Base-by-base conservation (phyloP, 2,329 filamentous ascomycete genomes). In the Penicillium digitatum region DNA sequence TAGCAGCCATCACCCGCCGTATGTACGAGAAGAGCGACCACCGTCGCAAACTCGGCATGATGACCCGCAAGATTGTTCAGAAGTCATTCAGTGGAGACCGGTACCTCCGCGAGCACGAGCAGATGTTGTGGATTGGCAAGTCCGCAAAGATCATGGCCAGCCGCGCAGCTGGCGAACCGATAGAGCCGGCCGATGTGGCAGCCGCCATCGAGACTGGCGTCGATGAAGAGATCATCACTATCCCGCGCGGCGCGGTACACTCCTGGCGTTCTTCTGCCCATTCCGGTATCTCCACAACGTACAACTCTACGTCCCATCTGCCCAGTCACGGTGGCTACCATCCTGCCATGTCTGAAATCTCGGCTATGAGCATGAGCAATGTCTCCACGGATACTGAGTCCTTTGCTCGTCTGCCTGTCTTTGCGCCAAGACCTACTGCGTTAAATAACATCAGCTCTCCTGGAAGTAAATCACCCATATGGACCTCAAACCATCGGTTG, bases 21-120 rank as follows among this genome's bases (percentile, higher is more conserved):
- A 85, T 86, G 82, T 82, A 84, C 63, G 79, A 81, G n/a, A 84
- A 84, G 71, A 76, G 72, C 5, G 76, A 79, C 0, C 79, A 82
- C 59, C 79, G 82, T 31, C 76, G 80, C 60, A 79, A 79, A 57
- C 72, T 85, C 3, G 82, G 83, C 42, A 82, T 85, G 77, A 79
- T 79, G 70, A 81, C 79, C 1, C 78, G 83, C 22, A 74, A 75
- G 39, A 83, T 84, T 40, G 82, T 85, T 3, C 79, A 83, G 52
- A 82, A 82, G 60, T 81, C 78, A 12, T 85, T 85, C 67, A 79
- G 79, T 47, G 81, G 82, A 3, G 80, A 83, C 40, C 76, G 82
- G 0, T 85, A 85, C 64, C 76, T 85, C 24, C 78, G 83, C 35
- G 82, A 84, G 65, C 82, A 85, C 66, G 82, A 85, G 64, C 82